phyloP scores from a whole-genome alignment of 2,329 filamentous ascomycete genomes.

The Conoideocrella luteorostrata region DNA sequence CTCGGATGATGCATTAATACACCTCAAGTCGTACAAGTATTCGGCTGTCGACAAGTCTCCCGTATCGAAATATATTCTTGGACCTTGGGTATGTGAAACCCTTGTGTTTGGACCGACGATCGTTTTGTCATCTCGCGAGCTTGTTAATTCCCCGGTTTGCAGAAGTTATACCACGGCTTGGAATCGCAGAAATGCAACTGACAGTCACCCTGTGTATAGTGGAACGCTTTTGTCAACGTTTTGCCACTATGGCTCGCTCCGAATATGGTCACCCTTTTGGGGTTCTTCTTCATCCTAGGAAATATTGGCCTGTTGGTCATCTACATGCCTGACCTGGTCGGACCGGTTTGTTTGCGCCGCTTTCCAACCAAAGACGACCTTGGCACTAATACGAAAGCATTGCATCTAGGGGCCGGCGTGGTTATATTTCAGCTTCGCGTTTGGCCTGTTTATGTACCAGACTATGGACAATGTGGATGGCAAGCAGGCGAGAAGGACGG shows the following conservation, averaged over 20 bases:
- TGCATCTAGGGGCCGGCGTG: slow-evolving; percentile 66
- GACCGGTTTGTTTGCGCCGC: slow-evolving; percentile 59
- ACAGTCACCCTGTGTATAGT: slow-evolving; percentile 47
- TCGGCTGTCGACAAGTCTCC: slow-evolving; percentile 94
- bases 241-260: slow-evolving; percentile 94
- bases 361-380: neutral
- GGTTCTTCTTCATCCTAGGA: slow-evolving; percentile 86
- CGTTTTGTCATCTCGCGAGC: neutral
- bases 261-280: slow-evolving; percentile 93
- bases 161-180: no score
- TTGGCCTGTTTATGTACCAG: slow-evolving; percentile 97
- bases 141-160: no score
- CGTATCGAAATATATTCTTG: slow-evolving; percentile 87
- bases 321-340: slow-evolving; percentile 82
- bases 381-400: neutral
- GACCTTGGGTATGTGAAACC: slow-evolving; percentile 72
- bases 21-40: slow-evolving; percentile 95
- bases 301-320: slow-evolving; percentile 72
- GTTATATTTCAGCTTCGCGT: slow-evolving; percentile 93
- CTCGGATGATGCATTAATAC: slow-evolving; percentile 82
- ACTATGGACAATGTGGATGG: slow-evolving; percentile 99
- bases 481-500: slow-evolving; percentile 91
- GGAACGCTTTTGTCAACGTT: slow-evolving; percentile 91
- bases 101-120: neutral
- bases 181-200: slow-evolving; percentile 3